phyloP scores from a whole-genome alignment of 345 rosid genomes.

The Eucalyptus rudis region DNA sequence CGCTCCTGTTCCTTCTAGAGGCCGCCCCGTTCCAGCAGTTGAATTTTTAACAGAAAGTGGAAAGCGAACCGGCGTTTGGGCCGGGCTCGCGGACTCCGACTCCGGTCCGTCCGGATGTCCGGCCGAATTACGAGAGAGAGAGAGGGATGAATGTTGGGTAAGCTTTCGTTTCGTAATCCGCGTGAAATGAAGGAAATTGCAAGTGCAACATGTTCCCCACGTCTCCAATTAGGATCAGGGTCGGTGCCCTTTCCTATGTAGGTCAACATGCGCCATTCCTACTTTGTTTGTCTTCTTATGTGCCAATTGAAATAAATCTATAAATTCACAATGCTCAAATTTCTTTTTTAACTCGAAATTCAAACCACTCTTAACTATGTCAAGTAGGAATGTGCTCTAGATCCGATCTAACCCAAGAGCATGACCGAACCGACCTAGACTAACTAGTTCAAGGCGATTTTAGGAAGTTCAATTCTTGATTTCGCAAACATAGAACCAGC shows the following conservation, averaged over 20 bases:
- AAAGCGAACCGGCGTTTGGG: background rate
- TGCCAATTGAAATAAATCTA: background rate
- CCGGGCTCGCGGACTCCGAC: background rate
- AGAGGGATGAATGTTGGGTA: background rate
- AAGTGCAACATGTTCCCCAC: background rate
- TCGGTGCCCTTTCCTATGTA: background rate
- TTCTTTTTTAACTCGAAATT: background rate
- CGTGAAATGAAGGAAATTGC: background rate
- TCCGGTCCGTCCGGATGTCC: background rate
- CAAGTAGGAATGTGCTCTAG: background rate
- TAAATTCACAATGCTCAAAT: background rate
- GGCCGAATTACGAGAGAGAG: background rate
- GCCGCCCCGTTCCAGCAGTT: background rate
- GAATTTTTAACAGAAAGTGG: background rate
- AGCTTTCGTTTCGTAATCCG: background rate
- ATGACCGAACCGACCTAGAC: accelerated
- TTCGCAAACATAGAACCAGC: background rate
- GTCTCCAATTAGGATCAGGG: background rate
- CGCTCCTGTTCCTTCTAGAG: background rate
- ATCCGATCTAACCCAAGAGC: accelerated
- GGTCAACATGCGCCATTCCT: background rate
- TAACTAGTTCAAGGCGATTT: background rate
- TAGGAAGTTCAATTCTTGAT: background rate
- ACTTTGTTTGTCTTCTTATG: background rate
- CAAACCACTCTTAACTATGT: background rate